phyloP scores from a whole-genome alignment of 768 basidiomycete genomes.

The Vararia minispora region DNA sequence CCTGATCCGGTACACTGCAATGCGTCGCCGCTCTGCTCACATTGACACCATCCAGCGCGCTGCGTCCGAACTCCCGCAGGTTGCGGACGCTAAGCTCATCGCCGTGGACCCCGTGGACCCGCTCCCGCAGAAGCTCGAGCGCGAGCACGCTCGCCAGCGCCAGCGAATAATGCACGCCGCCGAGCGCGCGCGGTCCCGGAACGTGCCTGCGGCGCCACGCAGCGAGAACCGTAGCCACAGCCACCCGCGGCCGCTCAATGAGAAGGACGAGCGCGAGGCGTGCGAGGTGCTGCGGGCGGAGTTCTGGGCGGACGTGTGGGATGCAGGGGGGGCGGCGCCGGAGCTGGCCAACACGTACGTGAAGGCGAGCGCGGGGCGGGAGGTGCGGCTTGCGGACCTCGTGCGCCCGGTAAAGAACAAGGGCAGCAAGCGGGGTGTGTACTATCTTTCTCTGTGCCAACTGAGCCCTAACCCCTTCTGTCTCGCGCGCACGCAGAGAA shows the following conservation, averaged over 20 bases:
- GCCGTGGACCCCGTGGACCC: too few species aligned
- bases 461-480: not conserved
- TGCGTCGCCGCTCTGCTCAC: too few species aligned
- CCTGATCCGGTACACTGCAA: too few species aligned
- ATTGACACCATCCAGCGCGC: too few species aligned
- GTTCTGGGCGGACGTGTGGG: constrained; percentile 2
- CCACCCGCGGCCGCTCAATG: not conserved
- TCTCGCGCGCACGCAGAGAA: constrained; percentile 22
- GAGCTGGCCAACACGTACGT: constrained; percentile 17
- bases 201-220: not conserved
- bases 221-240: constrained; percentile 7
- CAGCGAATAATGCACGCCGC: constrained; percentile 13
- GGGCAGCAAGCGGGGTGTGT: constrained; percentile 28
- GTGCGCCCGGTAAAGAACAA: constrained; percentile 19
- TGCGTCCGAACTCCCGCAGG: too few species aligned
- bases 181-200: constrained; percentile 1
- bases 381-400: constrained; percentile 17
- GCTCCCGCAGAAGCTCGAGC: constrained; percentile 7
- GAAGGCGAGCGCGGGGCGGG: constrained; percentile 22
- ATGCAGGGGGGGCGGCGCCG: constrained; percentile 1
- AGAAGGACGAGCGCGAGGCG: not conserved
- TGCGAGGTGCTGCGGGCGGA: not conserved
- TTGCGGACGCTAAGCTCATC: too few species aligned
- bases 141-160: constrained; percentile 7
- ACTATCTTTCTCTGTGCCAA: not conserved